These are phyloP conservation scores for Schoenoplectus tabernaemontani DNA, from an alignment of 202 grass and related monocot species.

Conservation along the genomic window DNA sequence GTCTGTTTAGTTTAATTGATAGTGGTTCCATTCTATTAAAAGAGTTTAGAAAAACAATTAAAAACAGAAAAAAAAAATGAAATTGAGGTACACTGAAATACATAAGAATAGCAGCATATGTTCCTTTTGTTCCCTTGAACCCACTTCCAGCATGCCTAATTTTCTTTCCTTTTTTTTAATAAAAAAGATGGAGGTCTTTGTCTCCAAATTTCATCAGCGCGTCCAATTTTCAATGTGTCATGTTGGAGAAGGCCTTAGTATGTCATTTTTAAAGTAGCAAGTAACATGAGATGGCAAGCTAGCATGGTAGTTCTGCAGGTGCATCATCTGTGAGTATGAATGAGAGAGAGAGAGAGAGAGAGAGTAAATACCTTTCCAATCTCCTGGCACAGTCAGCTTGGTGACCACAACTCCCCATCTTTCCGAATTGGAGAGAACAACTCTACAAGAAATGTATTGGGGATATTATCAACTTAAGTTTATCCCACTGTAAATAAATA, in stretches of 20 bases:
- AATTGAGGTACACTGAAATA: background rate
- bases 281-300: background rate
- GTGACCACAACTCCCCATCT: slow-evolving; percentile 75
- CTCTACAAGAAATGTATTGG: slow-evolving; percentile 27
- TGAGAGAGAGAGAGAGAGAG: slow-evolving; percentile 1
- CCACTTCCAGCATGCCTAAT: background rate
- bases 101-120: background rate
- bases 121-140: background rate
- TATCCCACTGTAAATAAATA: slow-evolving; percentile 5
- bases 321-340: background rate
- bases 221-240: background rate
- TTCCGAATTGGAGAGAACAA: slow-evolving; percentile 72
- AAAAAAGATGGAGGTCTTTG: no score
- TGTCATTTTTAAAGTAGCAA: background rate
- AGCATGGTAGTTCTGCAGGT: no score
- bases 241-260: background rate
- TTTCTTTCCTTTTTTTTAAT: no score
- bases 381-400: slow-evolving; percentile 78
- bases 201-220: no score
- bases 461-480: background rate
- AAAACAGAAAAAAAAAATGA: background rate
- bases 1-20: no score
- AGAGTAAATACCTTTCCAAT: slow-evolving; percentile 91
- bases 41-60: background rate
- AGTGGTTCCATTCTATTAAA: background rate